Evolutionary conservation across 257 asterid genomes (phyloP).

Genomic region (Solanum virginianum): DNA sequence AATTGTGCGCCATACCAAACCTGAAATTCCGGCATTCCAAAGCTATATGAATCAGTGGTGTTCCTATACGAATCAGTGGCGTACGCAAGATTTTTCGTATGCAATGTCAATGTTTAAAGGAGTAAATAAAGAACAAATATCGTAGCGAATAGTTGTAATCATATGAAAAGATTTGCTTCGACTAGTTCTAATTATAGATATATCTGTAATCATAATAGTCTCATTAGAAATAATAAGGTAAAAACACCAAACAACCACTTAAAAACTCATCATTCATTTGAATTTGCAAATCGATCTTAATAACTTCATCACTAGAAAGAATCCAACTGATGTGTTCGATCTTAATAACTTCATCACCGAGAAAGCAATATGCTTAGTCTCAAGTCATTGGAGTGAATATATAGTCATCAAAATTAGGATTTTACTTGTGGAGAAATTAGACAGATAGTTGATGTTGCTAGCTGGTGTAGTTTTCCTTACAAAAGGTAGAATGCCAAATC

Average conservation of each 20-base stretch:
- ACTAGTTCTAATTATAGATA: not conserved
- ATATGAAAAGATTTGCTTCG: not conserved
- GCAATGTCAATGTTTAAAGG: not conserved
- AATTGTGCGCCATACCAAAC: not conserved
- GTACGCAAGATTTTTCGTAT: not conserved
- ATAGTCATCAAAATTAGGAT: not conserved
- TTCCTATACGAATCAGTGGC: slow-evolving; percentile 1
- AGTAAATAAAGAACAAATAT: not conserved
- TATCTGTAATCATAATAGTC: not conserved
- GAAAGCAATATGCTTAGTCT: not conserved
- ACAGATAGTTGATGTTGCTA: not conserved
- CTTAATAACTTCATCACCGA: not conserved
- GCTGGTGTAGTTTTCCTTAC: no score
- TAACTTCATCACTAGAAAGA: not conserved
- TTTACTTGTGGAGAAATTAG: not conserved
- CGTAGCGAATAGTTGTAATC: not conserved
- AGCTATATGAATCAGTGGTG: not conserved
- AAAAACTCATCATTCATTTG: not conserved
- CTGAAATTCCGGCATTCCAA: slow-evolving; percentile 13
- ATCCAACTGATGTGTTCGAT: no score
- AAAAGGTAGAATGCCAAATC: no score
- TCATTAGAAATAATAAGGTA: not conserved
- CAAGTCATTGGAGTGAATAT: not conserved
- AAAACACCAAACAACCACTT: not conserved
- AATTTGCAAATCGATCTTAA: not conserved